phyloP scores from a whole-genome alignment of 2,329 filamentous ascomycete species.

The Fusarium subtropicale region DNA sequence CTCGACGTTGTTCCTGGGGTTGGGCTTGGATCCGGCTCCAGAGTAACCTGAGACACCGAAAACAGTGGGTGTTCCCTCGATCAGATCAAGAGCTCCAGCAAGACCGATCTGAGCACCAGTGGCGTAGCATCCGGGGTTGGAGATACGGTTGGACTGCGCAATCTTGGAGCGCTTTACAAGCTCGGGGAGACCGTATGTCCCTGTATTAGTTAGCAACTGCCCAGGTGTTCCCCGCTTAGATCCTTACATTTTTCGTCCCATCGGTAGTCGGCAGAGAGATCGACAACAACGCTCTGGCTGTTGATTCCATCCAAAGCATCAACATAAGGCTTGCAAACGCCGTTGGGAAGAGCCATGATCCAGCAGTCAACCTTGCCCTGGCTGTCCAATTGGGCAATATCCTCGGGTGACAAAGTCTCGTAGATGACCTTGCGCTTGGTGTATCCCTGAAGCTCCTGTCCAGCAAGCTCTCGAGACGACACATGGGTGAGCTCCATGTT shows the following conservation, averaged over 20 bases:
- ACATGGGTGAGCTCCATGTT: slow-evolving; percentile 91
- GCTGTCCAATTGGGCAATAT: slow-evolving; percentile 83
- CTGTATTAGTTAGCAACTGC: slow-evolving; percentile 13
- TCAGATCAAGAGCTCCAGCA: slow-evolving; percentile 79
- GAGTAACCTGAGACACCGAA: slow-evolving; percentile 96
- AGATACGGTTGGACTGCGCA: slow-evolving; percentile 81
- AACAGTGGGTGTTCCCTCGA: slow-evolving; percentile 82
- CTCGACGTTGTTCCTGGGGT: slow-evolving; percentile 90
- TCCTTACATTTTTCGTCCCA: slow-evolving; percentile 53
- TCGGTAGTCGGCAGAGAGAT: slow-evolving; percentile 96
- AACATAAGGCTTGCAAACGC: slow-evolving; percentile 92
- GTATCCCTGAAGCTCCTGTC: slow-evolving; percentile 89
- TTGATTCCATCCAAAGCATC: slow-evolving; percentile 76
- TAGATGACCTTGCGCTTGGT: slow-evolving; percentile 92
- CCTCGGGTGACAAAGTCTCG: slow-evolving; percentile 88
- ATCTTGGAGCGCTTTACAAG: slow-evolving; percentile 78
- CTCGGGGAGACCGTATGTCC: slow-evolving; percentile 91
- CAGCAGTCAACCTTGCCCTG: slow-evolving; percentile 91
- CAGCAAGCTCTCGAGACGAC: slow-evolving; percentile 90
- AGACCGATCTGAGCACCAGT: slow-evolving; percentile 93
- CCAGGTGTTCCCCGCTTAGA: too few relatives aligned
- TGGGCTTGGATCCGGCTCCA: slow-evolving; percentile 87
- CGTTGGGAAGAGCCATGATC: slow-evolving; percentile 97
- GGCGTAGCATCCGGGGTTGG: slow-evolving; percentile 95
- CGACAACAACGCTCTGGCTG: slow-evolving; percentile 84